Evolutionary conservation across 176 grass and related monocot species (phyloP).

Genomic region (Canna indica): DNA sequence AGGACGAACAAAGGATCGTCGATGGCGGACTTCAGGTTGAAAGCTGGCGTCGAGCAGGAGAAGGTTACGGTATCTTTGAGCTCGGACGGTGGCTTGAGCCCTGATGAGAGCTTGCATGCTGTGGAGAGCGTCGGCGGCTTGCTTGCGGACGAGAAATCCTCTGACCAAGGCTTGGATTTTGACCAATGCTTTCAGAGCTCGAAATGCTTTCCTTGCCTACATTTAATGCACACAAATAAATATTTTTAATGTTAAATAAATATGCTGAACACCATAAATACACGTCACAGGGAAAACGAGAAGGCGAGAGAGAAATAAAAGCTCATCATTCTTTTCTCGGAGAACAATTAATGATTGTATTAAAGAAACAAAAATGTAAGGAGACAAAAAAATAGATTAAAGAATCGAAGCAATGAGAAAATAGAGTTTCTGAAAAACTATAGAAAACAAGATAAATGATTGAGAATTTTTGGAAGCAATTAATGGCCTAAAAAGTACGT

Average conservation of each 20-base stretch:
- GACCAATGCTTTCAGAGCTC: constrained; percentile 77
- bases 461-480: too few species aligned
- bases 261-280: too few species aligned
- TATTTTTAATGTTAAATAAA: too few species aligned
- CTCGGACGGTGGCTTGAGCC: constrained; percentile 70
- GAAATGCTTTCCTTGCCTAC: constrained; percentile 78
- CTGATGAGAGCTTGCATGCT: constrained; percentile 82
- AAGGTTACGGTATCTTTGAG: constrained; percentile 32
- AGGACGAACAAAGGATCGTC: constrained; percentile 48
- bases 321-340: background rate
- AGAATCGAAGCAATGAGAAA: too few species aligned
- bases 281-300: too few species aligned
- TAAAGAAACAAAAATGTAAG: too few species aligned
- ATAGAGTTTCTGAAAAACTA: too few species aligned
- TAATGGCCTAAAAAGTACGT: too few species aligned
- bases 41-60: constrained; percentile 25
- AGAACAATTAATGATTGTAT: background rate
- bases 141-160: constrained; percentile 69
- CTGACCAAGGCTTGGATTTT: constrained; percentile 80
- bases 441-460: too few species aligned
- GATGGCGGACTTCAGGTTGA: constrained; percentile 31
- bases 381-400: background rate
- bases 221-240: too few species aligned
- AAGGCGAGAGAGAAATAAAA: too few species aligned
- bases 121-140: constrained; percentile 53